Percentiles rank a stretch among this genome's conserved stretches.
Conservation (phyloP, 768 basidiomycete genomes). For the Antrodiella citrinella region DNA sequence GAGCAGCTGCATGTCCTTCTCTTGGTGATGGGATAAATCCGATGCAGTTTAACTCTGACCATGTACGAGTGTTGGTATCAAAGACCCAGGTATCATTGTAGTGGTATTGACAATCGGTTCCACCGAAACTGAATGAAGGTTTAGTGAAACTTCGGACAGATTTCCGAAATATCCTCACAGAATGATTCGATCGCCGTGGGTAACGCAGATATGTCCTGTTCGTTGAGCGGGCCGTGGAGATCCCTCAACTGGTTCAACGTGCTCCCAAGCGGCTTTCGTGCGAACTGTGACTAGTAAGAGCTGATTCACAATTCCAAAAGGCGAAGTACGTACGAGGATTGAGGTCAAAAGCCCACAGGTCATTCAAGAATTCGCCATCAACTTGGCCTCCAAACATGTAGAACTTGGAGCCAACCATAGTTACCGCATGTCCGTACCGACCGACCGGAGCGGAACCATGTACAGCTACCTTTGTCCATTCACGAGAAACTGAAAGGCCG, state of each 20-base stretch:
- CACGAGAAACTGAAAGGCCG: constrained; percentile 61
- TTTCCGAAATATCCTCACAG: constrained; percentile 43
- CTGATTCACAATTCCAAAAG: background rate
- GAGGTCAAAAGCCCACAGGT: constrained; percentile 94
- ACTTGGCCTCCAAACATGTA: constrained; percentile 96
- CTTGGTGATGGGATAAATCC: constrained; percentile 94
- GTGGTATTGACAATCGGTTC: constrained; percentile 97
- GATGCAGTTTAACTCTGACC: constrained; percentile 92
- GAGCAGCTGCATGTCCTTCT: constrained; percentile 92
- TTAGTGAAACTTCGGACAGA: constrained; percentile 9
- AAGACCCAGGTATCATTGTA: constrained; percentile 99
- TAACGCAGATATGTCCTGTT: constrained; percentile 88
- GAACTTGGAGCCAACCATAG: constrained; percentile 87
- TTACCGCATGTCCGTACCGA: constrained; percentile 92
- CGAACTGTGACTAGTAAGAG: constrained; percentile 46
- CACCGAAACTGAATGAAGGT: constrained; percentile 68
- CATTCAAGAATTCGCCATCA: constrained; percentile 89
- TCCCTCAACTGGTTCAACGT: constrained; percentile 49
- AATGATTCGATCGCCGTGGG: constrained; percentile 75
- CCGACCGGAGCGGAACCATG: constrained; percentile 74
- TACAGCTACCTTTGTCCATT: constrained; percentile 88
- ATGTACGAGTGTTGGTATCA: constrained; percentile 68
- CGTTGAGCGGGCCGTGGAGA: constrained; percentile 67
- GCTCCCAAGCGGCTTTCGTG: constrained; percentile 79
- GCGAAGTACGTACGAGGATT: constrained; percentile 64